Base-by-base conservation (phyloP, 495 filamentous ascomycete genomes). In the Aspergillus baeticus region DNA sequence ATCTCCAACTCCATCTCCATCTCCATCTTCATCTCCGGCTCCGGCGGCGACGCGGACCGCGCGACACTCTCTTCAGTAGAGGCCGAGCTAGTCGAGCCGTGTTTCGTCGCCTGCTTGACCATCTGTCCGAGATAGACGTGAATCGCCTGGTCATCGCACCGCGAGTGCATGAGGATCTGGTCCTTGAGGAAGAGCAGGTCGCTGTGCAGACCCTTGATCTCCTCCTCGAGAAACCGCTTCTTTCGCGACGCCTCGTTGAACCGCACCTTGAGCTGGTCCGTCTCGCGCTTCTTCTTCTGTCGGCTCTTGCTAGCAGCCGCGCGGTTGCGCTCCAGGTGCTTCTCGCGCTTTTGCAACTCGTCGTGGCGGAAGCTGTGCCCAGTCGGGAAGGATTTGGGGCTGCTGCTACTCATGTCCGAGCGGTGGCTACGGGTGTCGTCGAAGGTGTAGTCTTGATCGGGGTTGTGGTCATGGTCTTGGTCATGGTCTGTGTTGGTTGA, bases 221-320 rank as follows among this genome's bases (percentile, higher is more conserved):
- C 54, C 10, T 14, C 26, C n/a, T 57, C 55, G 10, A 62, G 54
- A 1, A 7, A 1, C 2, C 20, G 6, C 22, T 53, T 62, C 10
- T 22, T 18, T 2, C 45, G 39, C 0, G 75, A 65, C n/a, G 74
- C 69, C 13, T 75, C 73, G 38, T 68, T 70, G 7, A 62, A 69
- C 10, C 54, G 41, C n/a, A 76, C 60, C 57, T 89, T 84, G 3
- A 90, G 72, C 22, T 82, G 77, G 37, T 81, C 72, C 6, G 85
- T 84, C 68, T 84, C 86, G 59, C 86, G 82, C 66, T 93, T 95
- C 71, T 94, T 94, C 78, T 93, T 93, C 67, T 87, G 85, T 2
- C 91, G 83, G 63, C 90, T 94, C 60, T 95, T 96, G 69, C 84
- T 90, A 0, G 91, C 91, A 3, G 91, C 91, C 4, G 91, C 69